Conservation (phyloP, 2,329 filamentous ascomycete species). For the Diaporthe sp. region DNA sequence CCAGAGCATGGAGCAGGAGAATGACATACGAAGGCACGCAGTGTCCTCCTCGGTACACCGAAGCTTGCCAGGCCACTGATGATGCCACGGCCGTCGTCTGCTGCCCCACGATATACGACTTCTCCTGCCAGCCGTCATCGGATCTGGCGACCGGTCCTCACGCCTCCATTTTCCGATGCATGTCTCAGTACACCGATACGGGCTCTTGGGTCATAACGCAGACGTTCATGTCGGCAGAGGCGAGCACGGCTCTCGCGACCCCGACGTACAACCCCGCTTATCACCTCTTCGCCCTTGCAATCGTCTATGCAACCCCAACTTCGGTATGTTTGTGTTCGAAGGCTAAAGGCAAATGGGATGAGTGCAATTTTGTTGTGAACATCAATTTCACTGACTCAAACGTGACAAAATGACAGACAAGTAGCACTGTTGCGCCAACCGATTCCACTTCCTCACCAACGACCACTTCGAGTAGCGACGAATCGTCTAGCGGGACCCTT, state of each 20-base stretch:
- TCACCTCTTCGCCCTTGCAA: constrained; percentile 10
- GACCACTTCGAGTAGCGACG: background rate
- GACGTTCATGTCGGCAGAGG: background rate
- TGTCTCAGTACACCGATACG: background rate
- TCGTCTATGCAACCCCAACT: constrained; percentile 8
- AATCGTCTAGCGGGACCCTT: background rate
- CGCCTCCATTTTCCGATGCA: constrained; percentile 4
- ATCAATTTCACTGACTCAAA: background rate
- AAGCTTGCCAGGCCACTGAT: background rate
- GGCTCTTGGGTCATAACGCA: constrained; percentile 2
- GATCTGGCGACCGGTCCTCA: constrained; percentile 1
- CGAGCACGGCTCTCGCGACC: background rate
- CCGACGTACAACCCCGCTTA: background rate
- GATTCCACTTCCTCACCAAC: background rate
- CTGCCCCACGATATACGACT: constrained; percentile 9
- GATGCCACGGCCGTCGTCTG: background rate
- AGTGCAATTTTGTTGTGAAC: background rate
- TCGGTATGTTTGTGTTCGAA: background rate
- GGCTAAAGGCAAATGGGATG: background rate
- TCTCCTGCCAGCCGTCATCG: background rate
- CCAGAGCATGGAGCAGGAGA: background rate
- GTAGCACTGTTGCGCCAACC: background rate
- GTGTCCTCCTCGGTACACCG: constrained; percentile 20
- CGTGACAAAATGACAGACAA: background rate
- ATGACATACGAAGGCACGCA: constrained; percentile 13